These are phyloP conservation scores for Aspergillus ochraceoroseus DNA, from an alignment of 2,329 filamentous ascomycete species.

Conservation along the genomic window DNA sequence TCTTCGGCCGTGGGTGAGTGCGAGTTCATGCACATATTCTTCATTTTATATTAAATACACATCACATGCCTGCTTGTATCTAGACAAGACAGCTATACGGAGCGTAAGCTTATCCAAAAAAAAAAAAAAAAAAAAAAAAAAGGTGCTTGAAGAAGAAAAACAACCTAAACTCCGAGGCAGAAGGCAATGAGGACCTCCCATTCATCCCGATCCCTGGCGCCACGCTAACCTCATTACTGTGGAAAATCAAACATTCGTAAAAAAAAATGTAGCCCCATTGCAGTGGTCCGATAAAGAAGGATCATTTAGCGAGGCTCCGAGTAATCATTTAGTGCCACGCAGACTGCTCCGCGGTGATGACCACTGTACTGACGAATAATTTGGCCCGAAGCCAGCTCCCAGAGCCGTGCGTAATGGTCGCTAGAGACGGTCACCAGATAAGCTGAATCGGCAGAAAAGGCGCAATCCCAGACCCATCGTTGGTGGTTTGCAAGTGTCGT, in stretches of 20 bases:
- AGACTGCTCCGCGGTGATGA: constrained; percentile 85
- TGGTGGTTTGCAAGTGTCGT: constrained; percentile 86
- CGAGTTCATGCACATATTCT: not conserved
- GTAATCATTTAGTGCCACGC: constrained; percentile 88
- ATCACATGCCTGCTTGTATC: not conserved
- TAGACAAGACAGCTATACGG: not conserved
- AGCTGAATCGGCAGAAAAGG: constrained; percentile 86
- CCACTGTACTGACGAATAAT: constrained; percentile 95
- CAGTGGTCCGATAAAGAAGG: not conserved
- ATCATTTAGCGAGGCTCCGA: constrained; percentile 41
- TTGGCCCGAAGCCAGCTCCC: constrained; percentile 79
- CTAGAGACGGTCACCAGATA: constrained; percentile 91
- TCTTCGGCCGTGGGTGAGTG: not conserved
- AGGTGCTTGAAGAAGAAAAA: not conserved
- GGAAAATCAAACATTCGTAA: constrained; percentile 9
- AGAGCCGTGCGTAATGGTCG: constrained; percentile 86
- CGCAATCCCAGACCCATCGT: constrained; percentile 96
- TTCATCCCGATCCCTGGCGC: constrained; percentile 19
- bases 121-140: not conserved
- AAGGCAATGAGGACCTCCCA: constrained; percentile 7
- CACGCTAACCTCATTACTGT: constrained; percentile 24
- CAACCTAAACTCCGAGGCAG: constrained; percentile 17
- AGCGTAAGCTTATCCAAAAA: not conserved
- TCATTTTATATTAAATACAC: constrained; percentile 1
- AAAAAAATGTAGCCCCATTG: not conserved